A percentile compares a stretch with the other conserved stretches of the same genome.
Conservation (phyloP, 2,329 filamentous ascomycete genomes). For the Cladosporium sp. region DNA sequence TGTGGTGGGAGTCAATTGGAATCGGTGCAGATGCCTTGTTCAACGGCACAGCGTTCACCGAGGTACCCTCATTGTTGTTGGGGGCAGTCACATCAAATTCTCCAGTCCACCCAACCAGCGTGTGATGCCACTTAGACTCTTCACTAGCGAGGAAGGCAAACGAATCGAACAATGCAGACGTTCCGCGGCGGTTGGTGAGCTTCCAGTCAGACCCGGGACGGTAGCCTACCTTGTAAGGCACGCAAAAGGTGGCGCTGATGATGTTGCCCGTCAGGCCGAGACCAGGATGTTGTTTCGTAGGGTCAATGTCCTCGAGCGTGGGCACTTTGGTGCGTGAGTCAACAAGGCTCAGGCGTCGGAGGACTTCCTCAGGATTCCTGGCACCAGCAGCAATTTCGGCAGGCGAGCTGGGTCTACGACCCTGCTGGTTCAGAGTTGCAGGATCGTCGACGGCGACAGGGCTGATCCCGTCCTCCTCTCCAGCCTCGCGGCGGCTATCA, state of each 20-base stretch:
- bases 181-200: constrained; percentile 70
- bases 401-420: constrained; percentile 29
- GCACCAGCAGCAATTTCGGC: constrained; percentile 40
- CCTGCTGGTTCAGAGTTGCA: constrained; percentile 5
- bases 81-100: constrained; percentile 47
- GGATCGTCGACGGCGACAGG: constrained; percentile 9
- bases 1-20: constrained; percentile 55
- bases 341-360: constrained; percentile 48
- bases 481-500: neutral
- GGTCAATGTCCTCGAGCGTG: constrained; percentile 45
- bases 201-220: constrained; percentile 54
- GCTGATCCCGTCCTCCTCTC: neutral
- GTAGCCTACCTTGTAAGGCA: constrained; percentile 55
- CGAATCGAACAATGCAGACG: constrained; percentile 87
- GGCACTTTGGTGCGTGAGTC: constrained; percentile 31
- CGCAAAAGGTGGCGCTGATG: constrained; percentile 58
- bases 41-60: constrained; percentile 48
- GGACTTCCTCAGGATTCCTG: constrained; percentile 43
- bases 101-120: constrained; percentile 89
- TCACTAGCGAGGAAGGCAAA: constrained; percentile 83
- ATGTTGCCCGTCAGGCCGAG: constrained; percentile 55
- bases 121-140: constrained; percentile 81
- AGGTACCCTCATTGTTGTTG: constrained; percentile 17
- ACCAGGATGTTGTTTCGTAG: constrained; percentile 49
- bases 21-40: constrained; percentile 76